Percentiles rank a stretch among this genome's conserved stretches.
Conservation (phyloP, 495 filamentous ascomycete genomes). For the Penicillium canescens region DNA sequence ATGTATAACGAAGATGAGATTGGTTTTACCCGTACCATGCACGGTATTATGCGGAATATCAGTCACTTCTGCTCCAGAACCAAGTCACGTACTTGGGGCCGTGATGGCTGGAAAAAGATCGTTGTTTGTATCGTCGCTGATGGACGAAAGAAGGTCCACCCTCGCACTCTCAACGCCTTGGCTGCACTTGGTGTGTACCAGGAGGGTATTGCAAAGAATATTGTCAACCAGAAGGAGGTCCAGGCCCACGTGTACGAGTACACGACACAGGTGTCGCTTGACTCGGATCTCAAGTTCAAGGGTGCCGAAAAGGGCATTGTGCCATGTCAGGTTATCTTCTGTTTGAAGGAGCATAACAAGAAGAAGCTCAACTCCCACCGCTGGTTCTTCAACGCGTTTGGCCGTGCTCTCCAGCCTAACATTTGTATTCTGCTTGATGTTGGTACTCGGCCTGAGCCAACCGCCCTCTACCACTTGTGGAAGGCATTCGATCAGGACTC, state of each 20-base stretch:
- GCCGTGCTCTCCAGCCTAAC: constrained; percentile 87
- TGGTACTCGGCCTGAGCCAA: constrained; percentile 83
- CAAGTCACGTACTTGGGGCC: constrained; percentile 94
- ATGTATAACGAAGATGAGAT: constrained; percentile 99
- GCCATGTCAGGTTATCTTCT: constrained; percentile 99
- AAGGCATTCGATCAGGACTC: constrained; percentile 98
- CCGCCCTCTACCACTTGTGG: constrained; percentile 96
- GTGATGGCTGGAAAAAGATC: constrained; percentile 98
- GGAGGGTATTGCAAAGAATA: constrained; percentile 97
- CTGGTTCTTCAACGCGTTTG: constrained; percentile 99
- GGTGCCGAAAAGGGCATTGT: constrained; percentile 98
- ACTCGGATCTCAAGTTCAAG: constrained; percentile 95
- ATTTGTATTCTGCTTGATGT: constrained; percentile 97
- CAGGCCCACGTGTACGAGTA: constrained; percentile 97
- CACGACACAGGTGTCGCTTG: constrained; percentile 95
- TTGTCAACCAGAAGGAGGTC: constrained; percentile 86
- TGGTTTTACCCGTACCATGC: constrained; percentile 96
- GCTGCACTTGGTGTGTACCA: constrained; percentile 99
- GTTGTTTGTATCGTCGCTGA: constrained; percentile 96
- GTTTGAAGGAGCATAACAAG: constrained; percentile 95
- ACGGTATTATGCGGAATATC: constrained; percentile 98
- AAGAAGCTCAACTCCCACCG: constrained; percentile 99
- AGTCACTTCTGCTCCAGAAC: constrained; percentile 90
- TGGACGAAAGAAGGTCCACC: constrained; percentile 91
- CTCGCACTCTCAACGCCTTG: constrained; percentile 89